Conservation (phyloP, 768 basidiomycete species). For the Tylopilus sp. region DNA sequence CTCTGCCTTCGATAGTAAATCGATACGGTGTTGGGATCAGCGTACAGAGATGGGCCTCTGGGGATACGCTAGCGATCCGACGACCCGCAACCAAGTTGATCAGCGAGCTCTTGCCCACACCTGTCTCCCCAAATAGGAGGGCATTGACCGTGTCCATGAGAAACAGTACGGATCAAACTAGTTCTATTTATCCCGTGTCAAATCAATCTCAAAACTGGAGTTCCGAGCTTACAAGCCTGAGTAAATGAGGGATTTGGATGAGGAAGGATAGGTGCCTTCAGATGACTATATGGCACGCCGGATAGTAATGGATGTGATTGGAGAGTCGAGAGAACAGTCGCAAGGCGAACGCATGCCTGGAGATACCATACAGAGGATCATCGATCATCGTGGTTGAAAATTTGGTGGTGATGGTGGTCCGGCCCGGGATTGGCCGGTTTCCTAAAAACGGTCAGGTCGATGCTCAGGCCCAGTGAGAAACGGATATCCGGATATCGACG, state of each 20-base stretch:
- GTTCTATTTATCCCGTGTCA: neutral
- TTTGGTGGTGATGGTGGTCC: too few relatives aligned
- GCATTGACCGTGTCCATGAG: conserved; percentile 31
- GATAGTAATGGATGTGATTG: too few relatives aligned
- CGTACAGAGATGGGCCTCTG: conserved; percentile 36
- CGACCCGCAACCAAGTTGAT: conserved; percentile 32
- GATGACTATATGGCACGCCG: too few relatives aligned
- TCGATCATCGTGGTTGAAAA: too few relatives aligned
- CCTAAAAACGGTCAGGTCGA: neutral
- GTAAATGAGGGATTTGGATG: neutral
- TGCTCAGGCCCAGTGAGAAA: too few relatives aligned
- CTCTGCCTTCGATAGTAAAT: conserved; percentile 15
- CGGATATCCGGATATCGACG: too few relatives aligned
- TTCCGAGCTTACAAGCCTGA: too few relatives aligned
- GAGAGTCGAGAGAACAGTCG: too few relatives aligned
- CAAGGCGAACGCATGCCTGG: neutral
- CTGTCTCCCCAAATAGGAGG: conserved; percentile 44
- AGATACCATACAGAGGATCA: too few relatives aligned
- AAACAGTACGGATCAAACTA: neutral
- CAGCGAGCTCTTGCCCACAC: conserved; percentile 35
- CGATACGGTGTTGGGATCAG: conserved; percentile 31
- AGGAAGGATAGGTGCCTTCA: too few relatives aligned
- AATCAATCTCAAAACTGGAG: neutral
- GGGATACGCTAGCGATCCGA: conserved; percentile 22
- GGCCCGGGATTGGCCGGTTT: conserved; percentile 14